Base-by-base conservation (phyloP, 768 basidiomycete species). In the Rhodotorula kratochvilovae region DNA sequence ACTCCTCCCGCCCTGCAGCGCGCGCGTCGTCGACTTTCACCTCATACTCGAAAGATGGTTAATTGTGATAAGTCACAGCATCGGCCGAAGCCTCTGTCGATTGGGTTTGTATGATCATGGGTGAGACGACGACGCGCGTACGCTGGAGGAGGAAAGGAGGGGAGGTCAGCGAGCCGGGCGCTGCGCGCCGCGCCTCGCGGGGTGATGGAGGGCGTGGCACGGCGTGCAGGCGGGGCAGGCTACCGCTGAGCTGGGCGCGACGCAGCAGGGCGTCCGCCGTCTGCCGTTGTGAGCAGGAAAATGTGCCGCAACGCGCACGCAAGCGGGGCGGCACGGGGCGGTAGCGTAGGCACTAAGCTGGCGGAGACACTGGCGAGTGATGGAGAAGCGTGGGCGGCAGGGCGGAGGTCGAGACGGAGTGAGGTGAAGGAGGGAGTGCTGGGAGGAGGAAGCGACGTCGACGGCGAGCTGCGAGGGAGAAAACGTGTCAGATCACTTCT, bases 41-140 rank as follows among this genome's bases (percentile, higher is more conserved):
- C 56, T 59, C 58, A 59, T 1, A 19, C 42, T 27, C 58, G 58
- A 59, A 59, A 59, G 58, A 59, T 59, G 58, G 39, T 58, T 25
- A 42, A 31, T 35, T 35, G 53, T 55, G 10, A 42, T 1, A 15
- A 15, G 36, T 58, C 10, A 39, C 36, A 33, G 56, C 56, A 58
- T 36, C 56, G 56, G 39, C 58, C 57, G 16, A 42, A 27, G 36
- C 36, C 57, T 58, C 57, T 27, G 57, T 23, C 27, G 42, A 42
- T 58, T 58, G 57, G 57, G 39, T 58, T 10, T 50, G 11, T 50
- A 12, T 42, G 23, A 42, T 58, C 33, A n/a, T 58, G 1, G 21
- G 5, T 17, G 23, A 42, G 13, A 11, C 13, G 36, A 7, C 1
- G 19, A 17, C 21, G n/a, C 8, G 10, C 13, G 33, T 17, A 33